Evolutionary conservation across 2,329 filamentous ascomycete species (phyloP), one percentile per base, ranked within the genome.

Genomic region (Trichoderma endophyticum): DNA sequence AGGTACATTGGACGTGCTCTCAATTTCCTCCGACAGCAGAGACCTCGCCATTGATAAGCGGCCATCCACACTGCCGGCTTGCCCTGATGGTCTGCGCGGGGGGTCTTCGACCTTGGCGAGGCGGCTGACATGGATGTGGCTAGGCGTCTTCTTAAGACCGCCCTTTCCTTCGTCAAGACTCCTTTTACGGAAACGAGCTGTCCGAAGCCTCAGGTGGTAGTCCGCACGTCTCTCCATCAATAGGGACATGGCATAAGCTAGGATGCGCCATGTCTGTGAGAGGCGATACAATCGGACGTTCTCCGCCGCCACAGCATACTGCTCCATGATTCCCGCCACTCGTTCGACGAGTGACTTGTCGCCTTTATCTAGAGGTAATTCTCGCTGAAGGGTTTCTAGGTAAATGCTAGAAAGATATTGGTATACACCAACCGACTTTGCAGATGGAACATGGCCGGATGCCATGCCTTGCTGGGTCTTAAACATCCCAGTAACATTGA

Each of bases 391-490:
- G 0, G 84, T 85, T 70, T 88, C 84, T 2, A 91, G 80, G 75
- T 91, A 91, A 15, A 85, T 83, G 54, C 81, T 82, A 0, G 88
- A 84, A 2, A 91, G 83, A 73, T 88, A 88, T 69, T 87, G 84
- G 74, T 90, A 91, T 0, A 86, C 78, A 11, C 84, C 80, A 0
- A 84, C 82, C n/a, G 84, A 85, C 6, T 83, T 81, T 2, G 86
- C 83, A 2, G 86, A 83, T 1, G 89, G 89, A 3, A 88, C 80
- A 74, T 83, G 87, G 0, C 89, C 89, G 54, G 90, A 85, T 0
- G 88, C 87, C 88, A 91, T 91, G 18, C 88, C 83, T 76, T 91
- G 89, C 74, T 89, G 88, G 0, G 87, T 83, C 72, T 84, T 87
- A 78, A 88, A 91, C 3, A 83, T 78, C 0, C 87, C 88, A 0